Conservation (phyloP, 768 basidiomycete genomes). For the Podaxis pistillaris region DNA sequence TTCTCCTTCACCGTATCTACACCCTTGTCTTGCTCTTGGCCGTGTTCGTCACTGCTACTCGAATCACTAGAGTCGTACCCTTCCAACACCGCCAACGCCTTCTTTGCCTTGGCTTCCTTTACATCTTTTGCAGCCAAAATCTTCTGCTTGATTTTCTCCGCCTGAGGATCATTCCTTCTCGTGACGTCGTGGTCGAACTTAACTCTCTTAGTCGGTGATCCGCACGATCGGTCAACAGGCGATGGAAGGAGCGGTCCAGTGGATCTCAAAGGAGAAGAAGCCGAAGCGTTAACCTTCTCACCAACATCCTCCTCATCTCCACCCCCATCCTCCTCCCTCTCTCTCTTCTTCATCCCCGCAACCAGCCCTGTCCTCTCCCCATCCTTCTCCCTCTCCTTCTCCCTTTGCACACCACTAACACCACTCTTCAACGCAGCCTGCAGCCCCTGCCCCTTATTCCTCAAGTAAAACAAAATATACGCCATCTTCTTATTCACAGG, state of each 20-base stretch:
- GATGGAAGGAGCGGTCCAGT: slow-evolving; percentile 70
- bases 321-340: slow-evolving; percentile 35
- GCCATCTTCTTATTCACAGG: slow-evolving; percentile 75
- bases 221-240: slow-evolving; percentile 25
- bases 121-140: slow-evolving; percentile 23
- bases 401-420: slow-evolving; percentile 16
- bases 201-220: slow-evolving; percentile 23
- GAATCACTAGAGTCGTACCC: slow-evolving; percentile 28
- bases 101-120: slow-evolving; percentile 22
- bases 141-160: slow-evolving; percentile 29
- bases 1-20: not conserved
- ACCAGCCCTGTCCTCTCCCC: slow-evolving; percentile 39
- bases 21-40: slow-evolving; percentile 14
- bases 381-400: slow-evolving; percentile 1
- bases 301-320: slow-evolving; percentile 51
- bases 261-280: slow-evolving; percentile 33
- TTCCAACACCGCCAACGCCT: slow-evolving; percentile 25
- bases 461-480: slow-evolving; percentile 91
- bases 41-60: slow-evolving; percentile 17
- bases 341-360: slow-evolving; percentile 46
- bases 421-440: slow-evolving; percentile 54
- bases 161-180: slow-evolving; percentile 29
- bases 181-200: not conserved
- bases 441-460: slow-evolving; percentile 72
- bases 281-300: slow-evolving; percentile 36